phyloP scores from a whole-genome alignment of 2,329 filamentous ascomycete genomes.

The Ophiostoma himal-ulmi region DNA sequence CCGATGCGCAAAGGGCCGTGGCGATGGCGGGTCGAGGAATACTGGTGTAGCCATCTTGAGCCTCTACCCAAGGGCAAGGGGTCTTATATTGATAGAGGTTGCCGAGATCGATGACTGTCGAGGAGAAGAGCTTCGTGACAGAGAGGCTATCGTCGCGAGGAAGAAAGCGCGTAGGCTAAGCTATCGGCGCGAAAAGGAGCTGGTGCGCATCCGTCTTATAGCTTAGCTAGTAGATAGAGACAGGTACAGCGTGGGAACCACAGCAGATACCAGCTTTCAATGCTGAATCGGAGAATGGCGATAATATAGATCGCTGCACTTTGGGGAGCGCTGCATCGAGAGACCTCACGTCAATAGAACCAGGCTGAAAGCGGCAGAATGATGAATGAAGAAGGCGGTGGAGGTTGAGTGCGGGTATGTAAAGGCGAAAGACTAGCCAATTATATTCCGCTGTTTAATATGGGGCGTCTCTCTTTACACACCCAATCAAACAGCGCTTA shows the following conservation, averaged over 20 bases:
- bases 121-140: not conserved
- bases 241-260: not conserved
- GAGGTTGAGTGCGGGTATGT: not conserved
- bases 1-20: slow-evolving; percentile 51
- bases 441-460: not conserved
- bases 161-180: not conserved
- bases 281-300: not conserved
- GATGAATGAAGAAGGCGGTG: slow-evolving; percentile 18
- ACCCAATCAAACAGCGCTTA: slow-evolving; percentile 24
- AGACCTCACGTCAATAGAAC: slow-evolving; percentile 2
- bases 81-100: not conserved
- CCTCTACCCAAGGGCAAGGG: not conserved
- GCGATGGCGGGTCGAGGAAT: slow-evolving; percentile 35
- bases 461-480: not conserved
- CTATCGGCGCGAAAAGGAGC: not conserved
- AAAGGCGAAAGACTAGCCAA: not conserved
- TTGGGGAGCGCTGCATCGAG: not conserved
- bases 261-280: not conserved
- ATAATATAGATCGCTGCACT: not conserved
- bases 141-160: not conserved
- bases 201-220: not conserved
- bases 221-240: not conserved
- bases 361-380: not conserved
- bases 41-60: slow-evolving; percentile 18
- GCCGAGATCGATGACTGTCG: not conserved